Evolutionary conservation across 495 filamentous ascomycete species (phyloP).

Genomic region (Aspergillus nidulans): DNA sequence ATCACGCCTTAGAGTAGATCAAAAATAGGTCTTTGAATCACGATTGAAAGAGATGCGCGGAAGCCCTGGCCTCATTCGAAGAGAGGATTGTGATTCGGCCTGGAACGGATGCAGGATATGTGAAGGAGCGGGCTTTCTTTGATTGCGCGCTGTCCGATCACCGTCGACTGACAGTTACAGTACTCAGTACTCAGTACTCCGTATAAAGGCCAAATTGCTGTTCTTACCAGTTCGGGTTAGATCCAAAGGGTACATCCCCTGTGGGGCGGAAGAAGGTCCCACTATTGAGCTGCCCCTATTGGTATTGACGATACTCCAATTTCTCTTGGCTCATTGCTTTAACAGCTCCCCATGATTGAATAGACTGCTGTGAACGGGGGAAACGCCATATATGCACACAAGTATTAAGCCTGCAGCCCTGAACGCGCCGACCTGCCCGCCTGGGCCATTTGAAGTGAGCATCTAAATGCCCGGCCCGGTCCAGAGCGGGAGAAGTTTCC

Average conservation of each 20-base stretch:
- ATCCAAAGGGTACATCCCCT: slow-evolving; percentile 5
- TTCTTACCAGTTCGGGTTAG: slow-evolving; percentile 3
- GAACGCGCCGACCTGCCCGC: not conserved
- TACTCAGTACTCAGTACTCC: not conserved
- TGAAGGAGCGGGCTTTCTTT: too few relatives aligned
- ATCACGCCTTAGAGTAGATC: not conserved
- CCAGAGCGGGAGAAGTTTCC: slow-evolving; percentile 18
- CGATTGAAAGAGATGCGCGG: too few relatives aligned
- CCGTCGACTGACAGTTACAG: not conserved
- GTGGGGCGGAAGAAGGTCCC: slow-evolving; percentile 2
- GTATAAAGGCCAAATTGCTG: not conserved
- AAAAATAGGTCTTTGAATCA: not conserved
- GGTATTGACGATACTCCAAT: not conserved
- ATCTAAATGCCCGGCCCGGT: slow-evolving; percentile 18
- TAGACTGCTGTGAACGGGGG: not conserved
- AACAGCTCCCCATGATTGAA: not conserved
- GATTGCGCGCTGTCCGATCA: too few relatives aligned
- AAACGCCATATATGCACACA: not conserved
- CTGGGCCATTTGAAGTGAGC: slow-evolving; percentile 6
- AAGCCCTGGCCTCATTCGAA: too few relatives aligned
- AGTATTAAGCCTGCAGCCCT: not conserved
- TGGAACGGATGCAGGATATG: too few relatives aligned
- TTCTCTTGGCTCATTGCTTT: not conserved
- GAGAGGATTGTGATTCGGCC: too few relatives aligned
- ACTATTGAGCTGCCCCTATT: slow-evolving; percentile 9